Evolutionary conservation across 78 protist species (phyloP), one percentile per base, ranked within the genome.

Genomic region (Dictyostelium purpureum): DNA sequence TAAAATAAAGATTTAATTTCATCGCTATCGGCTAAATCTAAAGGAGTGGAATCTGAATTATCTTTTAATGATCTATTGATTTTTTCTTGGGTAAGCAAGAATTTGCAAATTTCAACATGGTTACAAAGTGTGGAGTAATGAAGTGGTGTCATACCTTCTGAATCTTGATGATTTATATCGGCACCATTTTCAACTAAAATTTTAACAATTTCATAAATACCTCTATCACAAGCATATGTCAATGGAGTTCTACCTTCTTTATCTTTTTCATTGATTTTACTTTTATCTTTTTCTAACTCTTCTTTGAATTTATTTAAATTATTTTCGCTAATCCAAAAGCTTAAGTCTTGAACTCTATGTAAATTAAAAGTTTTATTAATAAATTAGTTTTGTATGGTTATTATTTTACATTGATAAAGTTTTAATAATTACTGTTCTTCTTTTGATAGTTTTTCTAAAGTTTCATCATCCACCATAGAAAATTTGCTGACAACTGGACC

Each of bases 401-500:
- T 61, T 37, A 37, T 37, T 12, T 37, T n/a, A n/a, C n/a, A n/a
- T n/a, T n/a, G n/a, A n/a, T n/a, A n/a, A n/a, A n/a, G n/a, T 7
- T 10, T 28, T 40, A 40, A 6, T 42, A 71, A 56, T n/a, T 45
- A 71, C 79, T 6, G 14, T 43, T 71, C 40, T 52, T 69, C 45
- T 45, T 40, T 26, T 19, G 24, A 38, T n/a, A n/a, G n/a, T 71
- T 71, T 37, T 45, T 45, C 61, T 12, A 80, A n/a, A n/a, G 54
- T 42, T 51, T 80, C 77, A 9, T 80, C 61, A 47, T 47, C 52
- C 5, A 49, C 77, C 26, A 80, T 66, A 54, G 59, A 70, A 43
- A 85, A 56, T 85, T 79, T 85, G 33, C 82, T 73, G 57, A 85
- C 56, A 19, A 85, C 79, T 18, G 91, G 91, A 33, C 91, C 91